Evolutionary conservation across 805 yeast genomes (phyloP), one percentile per base, ranked within the genome.

Genomic region (Lipomyces yamadae): DNA sequence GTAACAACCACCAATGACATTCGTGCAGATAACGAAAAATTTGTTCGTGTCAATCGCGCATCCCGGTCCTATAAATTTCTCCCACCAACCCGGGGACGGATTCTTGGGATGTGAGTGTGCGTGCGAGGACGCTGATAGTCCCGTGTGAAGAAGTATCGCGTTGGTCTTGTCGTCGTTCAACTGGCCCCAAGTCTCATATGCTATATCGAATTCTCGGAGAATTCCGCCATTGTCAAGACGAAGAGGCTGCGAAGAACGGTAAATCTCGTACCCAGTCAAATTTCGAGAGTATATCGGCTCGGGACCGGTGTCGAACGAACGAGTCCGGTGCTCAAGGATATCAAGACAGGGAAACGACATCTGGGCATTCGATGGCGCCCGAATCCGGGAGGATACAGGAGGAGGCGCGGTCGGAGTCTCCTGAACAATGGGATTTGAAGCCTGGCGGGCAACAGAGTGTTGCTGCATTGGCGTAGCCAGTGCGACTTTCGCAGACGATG

Each of bases 11-110:
- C 97, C 98, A 55, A 93, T 81, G 4, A 92, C 97, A 76, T 93
- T 93, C 0, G 97, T 90, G 78, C 98, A 93, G 6, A 93, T 85
- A 4, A 93, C 85, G 75, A 91, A 91, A 78, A 83, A 91, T 76
- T 88, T 88, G 73, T 89, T 78, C 0, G 98, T 92, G 75, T 93
- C 98, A 61, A 93, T 76, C 69, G 89, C 86, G 4, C 76, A 73
- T 1, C 88, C 92, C 0, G 97, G 91, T 0, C 98, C 98, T 61
- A 93, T 91, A 78, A 92, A 92, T 65, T 86, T 84, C 75, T 93
- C 97, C 98, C 98, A 93, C 98, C 98, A 93, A 15, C 98, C 98
- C 4, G 87, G 86, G 68, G 85, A 84, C 4, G 85, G 76, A 76
- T 92, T 92, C 37, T 83, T 80, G 0, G 81, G 79, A 67, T 90